A percentile compares a stretch with the other conserved stretches of the same genome.
These are phyloP conservation scores for Globisporangium viniferum DNA, from an alignment of 352 stramenopile species.

Conservation along the genomic window DNA sequence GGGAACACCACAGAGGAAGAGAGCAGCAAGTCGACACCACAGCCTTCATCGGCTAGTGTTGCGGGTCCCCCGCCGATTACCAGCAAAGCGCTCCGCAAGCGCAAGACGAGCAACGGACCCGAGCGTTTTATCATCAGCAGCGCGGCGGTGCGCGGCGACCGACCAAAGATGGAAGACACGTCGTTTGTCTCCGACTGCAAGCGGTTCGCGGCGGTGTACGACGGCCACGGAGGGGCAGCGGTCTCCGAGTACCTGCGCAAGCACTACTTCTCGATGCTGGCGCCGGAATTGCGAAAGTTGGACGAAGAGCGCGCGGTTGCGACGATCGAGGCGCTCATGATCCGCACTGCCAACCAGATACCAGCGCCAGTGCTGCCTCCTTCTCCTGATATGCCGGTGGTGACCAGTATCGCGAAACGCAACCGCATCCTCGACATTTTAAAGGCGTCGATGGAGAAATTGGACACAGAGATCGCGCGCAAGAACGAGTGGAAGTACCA, in stretches of 20 bases:
- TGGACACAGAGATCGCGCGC: slow-evolving; percentile 59
- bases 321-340: neutral
- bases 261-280: slow-evolving; percentile 54
- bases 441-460: slow-evolving; percentile 37
- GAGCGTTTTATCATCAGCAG: slow-evolving; percentile 56
- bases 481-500: slow-evolving; percentile 78
- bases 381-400: neutral
- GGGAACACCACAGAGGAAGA: neutral
- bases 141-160: slow-evolving; percentile 68
- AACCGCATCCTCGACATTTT: slow-evolving; percentile 40
- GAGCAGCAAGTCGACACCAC: neutral
- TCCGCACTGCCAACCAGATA: neutral
- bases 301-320: slow-evolving; percentile 21
- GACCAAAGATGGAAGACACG: slow-evolving; percentile 82
- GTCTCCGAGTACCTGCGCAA: slow-evolving; percentile 70
- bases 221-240: slow-evolving; percentile 71
- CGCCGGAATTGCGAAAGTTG: slow-evolving; percentile 40
- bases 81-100: slow-evolving; percentile 29
- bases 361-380: neutral
- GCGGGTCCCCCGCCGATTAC: neutral
- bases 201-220: slow-evolving; percentile 79
- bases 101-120: slow-evolving; percentile 39
- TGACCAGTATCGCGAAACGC: slow-evolving; percentile 15
- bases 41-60: neutral
- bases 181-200: slow-evolving; percentile 78